phyloP scores from a whole-genome alignment of 345 rosid genomes.

The Abelmoschus esculentus region DNA sequence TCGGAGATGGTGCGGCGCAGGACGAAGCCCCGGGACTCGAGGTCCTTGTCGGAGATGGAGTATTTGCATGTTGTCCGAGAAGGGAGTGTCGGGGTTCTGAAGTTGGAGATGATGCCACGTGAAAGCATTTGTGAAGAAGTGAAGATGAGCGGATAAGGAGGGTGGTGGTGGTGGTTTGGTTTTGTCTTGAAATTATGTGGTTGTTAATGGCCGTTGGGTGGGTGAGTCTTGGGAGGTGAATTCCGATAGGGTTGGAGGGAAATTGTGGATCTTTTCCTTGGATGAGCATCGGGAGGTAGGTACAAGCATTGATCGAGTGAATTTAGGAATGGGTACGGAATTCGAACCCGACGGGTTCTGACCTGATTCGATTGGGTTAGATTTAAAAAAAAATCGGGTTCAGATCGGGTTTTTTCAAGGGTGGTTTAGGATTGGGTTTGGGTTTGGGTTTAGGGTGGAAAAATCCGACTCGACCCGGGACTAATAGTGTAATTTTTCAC shows the following conservation, averaged over 20 bases:
- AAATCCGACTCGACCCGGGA: too few relatives aligned
- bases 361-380: too few relatives aligned
- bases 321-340: too few relatives aligned
- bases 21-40: conserved; percentile 57
- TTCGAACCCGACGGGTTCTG: too few relatives aligned
- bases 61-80: conserved; percentile 21
- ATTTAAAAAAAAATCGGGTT: too few relatives aligned
- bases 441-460: too few relatives aligned
- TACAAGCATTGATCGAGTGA: too few relatives aligned
- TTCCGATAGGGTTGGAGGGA: background rate
- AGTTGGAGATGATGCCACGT: conserved; percentile 45
- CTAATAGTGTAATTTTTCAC: too few relatives aligned
- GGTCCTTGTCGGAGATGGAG: conserved; percentile 61
- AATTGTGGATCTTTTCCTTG: too few relatives aligned
- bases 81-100: conserved; percentile 16
- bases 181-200: background rate
- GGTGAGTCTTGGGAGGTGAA: background rate
- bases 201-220: background rate
- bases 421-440: too few relatives aligned
- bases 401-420: too few relatives aligned
- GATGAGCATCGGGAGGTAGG: too few relatives aligned
- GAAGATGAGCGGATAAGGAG: background rate
- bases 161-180: background rate
- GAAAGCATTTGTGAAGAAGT: conserved; percentile 34
- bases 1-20: conserved; percentile 53